phyloP scores from a whole-genome alignment of 2,329 filamentous ascomycete species.

The Polychaeton citri region DNA sequence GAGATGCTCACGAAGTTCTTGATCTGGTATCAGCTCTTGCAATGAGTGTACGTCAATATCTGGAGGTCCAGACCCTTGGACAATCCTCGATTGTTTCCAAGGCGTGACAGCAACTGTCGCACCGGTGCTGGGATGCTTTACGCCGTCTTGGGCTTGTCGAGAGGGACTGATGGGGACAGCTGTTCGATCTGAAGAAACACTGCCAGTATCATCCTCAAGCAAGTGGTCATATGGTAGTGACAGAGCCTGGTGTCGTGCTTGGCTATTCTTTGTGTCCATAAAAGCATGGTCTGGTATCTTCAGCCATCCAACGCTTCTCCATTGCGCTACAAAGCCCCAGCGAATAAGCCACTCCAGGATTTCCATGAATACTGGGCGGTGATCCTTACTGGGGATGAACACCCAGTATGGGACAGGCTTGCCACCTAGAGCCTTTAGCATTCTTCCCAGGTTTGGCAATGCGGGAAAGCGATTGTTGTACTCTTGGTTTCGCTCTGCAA shows the following conservation, averaged over 20 bases:
- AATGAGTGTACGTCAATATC: neutral
- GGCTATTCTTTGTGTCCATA: conserved; percentile 14
- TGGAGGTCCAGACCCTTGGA: neutral
- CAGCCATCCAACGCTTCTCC: conserved; percentile 84
- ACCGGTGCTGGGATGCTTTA: no score
- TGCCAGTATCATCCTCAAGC: conserved; percentile 13
- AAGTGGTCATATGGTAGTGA: neutral
- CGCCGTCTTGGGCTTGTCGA: neutral
- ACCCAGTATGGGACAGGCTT: conserved; percentile 70
- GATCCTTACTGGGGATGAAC: conserved; percentile 75
- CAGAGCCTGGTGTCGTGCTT: neutral
- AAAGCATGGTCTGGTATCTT: conserved; percentile 50
- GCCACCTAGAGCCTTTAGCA: conserved; percentile 71
- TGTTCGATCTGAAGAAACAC: conserved; percentile 14
- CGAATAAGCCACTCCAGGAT: conserved; percentile 90
- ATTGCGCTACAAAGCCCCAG: conserved; percentile 83
- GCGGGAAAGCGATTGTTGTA: conserved; percentile 74
- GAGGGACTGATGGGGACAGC: conserved; percentile 6
- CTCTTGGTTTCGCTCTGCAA: conserved; percentile 54
- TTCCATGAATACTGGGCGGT: conserved; percentile 74
- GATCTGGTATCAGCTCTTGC: conserved; percentile 41
- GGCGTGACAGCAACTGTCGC: neutral
- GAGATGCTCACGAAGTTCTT: conserved; percentile 54
- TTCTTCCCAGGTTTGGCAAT: conserved; percentile 68
- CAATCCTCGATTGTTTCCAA: neutral